Evolutionary conservation across 768 basidiomycete genomes (phyloP), one percentile per base, ranked within the genome.

Genomic region (Calocybe gangraenosa): DNA sequence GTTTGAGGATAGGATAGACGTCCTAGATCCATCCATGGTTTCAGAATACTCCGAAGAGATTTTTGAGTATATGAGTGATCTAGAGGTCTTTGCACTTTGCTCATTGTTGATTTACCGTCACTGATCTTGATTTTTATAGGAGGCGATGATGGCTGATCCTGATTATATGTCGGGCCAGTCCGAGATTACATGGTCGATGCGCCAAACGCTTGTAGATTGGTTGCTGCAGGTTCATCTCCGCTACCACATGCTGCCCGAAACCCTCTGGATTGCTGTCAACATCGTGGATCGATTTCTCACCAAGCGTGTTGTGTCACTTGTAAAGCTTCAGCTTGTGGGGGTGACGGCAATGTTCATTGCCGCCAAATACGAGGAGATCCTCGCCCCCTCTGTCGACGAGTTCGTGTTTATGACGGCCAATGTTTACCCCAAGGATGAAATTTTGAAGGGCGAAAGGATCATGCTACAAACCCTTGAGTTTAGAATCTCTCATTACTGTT

Each of bases 261-360:
- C 96, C 2, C 79, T 98, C 14, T 99, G 96, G 96, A 98, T 98
- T 58, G 91, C 95, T 33, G 79, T 99, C 74, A 99, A 98, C 71
- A 84, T 99, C 49, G 79, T 95, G 52, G 92, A 95, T 61, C 87
- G 92, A 51, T 93, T 95, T 75, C 74, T 95, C 39, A 89, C 87
- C 40, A 83, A 85, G 58, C 84, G 92, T 23, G 82, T 90, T 45
- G 92, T 95, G 14, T 90, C 87, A 3, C 70, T 93, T 32, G 79
- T 88, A 58, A 95, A 93, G 68, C 81, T 95, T 39, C 92, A 95
- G 68, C 84, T 99, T 20, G 96, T 99, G 45, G 96, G 96, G 20
- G 89, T 99, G 50, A 96, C 94, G 0, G 95, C 96, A 38, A 94
- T 99, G 88, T 98, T 98, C 73, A 86, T 99, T 55, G 96, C 96